Conservation (phyloP, 1,139 yeast genomes). For the Lodderomyces parapsilosis region DNA sequence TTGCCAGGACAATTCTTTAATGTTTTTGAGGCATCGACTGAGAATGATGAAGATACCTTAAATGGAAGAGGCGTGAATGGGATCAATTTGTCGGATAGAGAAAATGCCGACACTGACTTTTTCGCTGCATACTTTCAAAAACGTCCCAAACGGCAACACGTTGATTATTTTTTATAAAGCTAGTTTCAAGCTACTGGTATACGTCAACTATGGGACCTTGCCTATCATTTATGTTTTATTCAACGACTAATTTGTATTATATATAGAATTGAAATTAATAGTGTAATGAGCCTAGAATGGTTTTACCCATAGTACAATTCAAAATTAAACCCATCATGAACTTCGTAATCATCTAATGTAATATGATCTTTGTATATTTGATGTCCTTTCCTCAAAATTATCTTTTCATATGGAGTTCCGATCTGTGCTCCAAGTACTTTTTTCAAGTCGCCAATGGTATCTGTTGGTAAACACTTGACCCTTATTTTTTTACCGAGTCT, state of each 20-base stretch:
- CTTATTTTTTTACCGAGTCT: slow-evolving; percentile 84
- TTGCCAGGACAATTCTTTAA: slow-evolving; percentile 66
- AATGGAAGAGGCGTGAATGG: slow-evolving; percentile 46
- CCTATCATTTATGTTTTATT: too few species aligned
- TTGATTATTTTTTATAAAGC: slow-evolving; percentile 73
- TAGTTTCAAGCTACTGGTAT: too few species aligned
- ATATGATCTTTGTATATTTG: slow-evolving; percentile 86
- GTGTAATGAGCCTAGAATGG: too few species aligned
- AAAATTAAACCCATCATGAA: slow-evolving; percentile 83
- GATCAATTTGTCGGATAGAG: slow-evolving; percentile 16
- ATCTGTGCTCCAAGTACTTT: slow-evolving; percentile 78
- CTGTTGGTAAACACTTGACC: slow-evolving; percentile 84
- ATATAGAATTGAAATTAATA: too few species aligned
- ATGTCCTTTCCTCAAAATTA: slow-evolving; percentile 72
- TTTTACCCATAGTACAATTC: slow-evolving; percentile 72
- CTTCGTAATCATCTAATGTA: slow-evolving; percentile 86
- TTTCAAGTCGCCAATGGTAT: slow-evolving; percentile 90
- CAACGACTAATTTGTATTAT: slow-evolving; percentile 1
- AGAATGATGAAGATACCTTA: slow-evolving; percentile 53
- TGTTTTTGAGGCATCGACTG: slow-evolving; percentile 97
- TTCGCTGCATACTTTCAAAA: slow-evolving; percentile 22
- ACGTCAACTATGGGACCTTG: too few species aligned
- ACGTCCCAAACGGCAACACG: slow-evolving; percentile 43
- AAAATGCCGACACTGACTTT: slow-evolving; percentile 15
- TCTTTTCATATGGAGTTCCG: slow-evolving; percentile 69